Evolutionary conservation across 805 yeast genomes (phyloP).

Genomic region (Candida andamanensis): DNA sequence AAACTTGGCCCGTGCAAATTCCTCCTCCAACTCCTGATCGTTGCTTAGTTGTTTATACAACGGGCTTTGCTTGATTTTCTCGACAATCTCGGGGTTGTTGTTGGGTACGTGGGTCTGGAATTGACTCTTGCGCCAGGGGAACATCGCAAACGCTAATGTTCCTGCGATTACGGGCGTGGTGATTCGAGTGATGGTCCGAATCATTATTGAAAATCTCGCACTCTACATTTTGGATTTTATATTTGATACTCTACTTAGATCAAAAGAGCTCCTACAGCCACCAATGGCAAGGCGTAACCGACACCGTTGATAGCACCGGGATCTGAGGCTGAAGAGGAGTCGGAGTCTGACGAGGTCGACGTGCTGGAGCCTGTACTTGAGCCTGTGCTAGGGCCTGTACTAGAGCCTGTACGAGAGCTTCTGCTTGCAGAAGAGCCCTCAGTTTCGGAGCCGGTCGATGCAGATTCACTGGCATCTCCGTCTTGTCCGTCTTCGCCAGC

Average conservation of each 20-base stretch:
- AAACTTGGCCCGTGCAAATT: constrained; percentile 21
- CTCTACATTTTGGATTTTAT: background rate
- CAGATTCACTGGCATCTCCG: too few species aligned
- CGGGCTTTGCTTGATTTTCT: constrained; percentile 14
- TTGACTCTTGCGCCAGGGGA: constrained; percentile 24
- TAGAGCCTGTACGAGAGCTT: too few species aligned
- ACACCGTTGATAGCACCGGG: constrained; percentile 7
- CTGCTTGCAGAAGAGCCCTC: too few species aligned
- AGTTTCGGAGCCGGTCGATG: too few species aligned
- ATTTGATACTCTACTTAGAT: constrained; percentile 6
- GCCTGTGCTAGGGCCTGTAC: too few species aligned
- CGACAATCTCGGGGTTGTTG: constrained; percentile 17
- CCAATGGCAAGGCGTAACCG: constrained; percentile 10
- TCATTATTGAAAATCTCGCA: too few species aligned
- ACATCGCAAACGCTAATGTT: constrained; percentile 22
- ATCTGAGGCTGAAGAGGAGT: background rate
- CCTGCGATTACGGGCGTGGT: constrained; percentile 27
- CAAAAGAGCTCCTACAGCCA: constrained; percentile 13
- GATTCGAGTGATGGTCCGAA: constrained; percentile 22
- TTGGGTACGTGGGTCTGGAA: constrained; percentile 10
- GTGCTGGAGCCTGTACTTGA: too few species aligned
- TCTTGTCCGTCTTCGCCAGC: too few species aligned
- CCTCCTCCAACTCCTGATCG: constrained; percentile 11
- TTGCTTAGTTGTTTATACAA: constrained; percentile 16
- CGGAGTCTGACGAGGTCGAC: too few species aligned